phyloP scores from a whole-genome alignment of 306 rosid genomes.

The Fagus crenata region DNA sequence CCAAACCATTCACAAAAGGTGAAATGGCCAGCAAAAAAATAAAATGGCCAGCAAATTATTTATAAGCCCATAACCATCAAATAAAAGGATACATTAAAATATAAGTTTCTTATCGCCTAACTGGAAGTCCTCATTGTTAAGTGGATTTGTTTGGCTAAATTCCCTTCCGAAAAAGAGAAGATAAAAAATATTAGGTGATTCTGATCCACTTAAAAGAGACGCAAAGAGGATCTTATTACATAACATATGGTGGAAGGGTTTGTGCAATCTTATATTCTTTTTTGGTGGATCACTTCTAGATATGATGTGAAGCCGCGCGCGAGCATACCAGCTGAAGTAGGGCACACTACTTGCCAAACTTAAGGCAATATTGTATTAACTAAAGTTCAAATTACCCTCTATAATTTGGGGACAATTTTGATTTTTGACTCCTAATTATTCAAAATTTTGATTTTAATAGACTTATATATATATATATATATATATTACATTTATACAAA shows the following conservation, averaged over 20 bases:
- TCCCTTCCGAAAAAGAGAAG: not conserved
- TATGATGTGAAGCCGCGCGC: not conserved
- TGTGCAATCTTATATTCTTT: not conserved
- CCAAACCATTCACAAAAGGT: not conserved
- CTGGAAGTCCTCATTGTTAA: not conserved
- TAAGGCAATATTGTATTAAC: too few species aligned
- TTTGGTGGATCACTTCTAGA: not conserved
- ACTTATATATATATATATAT: too few species aligned
- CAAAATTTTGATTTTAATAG: too few species aligned
- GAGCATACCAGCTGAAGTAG: not conserved
- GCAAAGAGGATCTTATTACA: not conserved
- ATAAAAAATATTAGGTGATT: not conserved
- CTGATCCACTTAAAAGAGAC: not conserved
- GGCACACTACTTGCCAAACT: not conserved
- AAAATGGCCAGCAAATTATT: not conserved
- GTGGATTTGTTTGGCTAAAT: not conserved
- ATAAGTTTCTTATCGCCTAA: not conserved
- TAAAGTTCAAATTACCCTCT: too few species aligned
- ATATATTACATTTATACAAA: too few species aligned
- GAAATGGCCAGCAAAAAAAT: not conserved
- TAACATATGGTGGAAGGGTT: not conserved
- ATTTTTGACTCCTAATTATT: too few species aligned
- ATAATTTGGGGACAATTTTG: too few species aligned
- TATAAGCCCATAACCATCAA: not conserved
- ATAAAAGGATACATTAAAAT: not conserved